Base-by-base conservation (phyloP, 495 filamentous ascomycete species). In the Tirmania nivea region DNA sequence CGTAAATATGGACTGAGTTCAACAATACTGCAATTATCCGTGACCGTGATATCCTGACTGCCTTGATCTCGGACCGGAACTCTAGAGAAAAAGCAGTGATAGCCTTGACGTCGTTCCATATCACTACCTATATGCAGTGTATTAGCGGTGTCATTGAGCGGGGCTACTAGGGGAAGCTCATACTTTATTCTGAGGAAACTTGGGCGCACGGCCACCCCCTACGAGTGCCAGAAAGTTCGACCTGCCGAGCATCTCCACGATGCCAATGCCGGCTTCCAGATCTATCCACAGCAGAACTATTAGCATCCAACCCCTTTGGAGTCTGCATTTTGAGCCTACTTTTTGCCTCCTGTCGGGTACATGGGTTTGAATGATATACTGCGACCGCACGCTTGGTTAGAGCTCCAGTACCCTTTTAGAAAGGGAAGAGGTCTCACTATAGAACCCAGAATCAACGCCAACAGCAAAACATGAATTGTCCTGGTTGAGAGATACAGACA, bases 191-290 rank as follows among this genome's bases (percentile, higher is more conserved):
- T 79, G 77, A 0, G 86, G 79, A 60, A 85, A 90, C 59, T 89
- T 89, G 47, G 88, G 86, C 55, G 80, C 77, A 58, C 74, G 81
- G 39, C 90, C 89, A 53, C 90, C 90, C 53, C 89, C 87, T 31
- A 94, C 85, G 31, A 94, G 77, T 19, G 84, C 90, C 20, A 96
- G 71, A 64, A 83, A 93, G 67, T 88, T 90, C 50, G 83, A 80
- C 59, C 82, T 80, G 53, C 84, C 84, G 53, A 94, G 79, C 85
- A 94, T 92, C 65, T 84, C 79, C 12, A 78, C 87, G 35, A 83
- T 67, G 17, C 83, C 85, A 45, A 96, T 78, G 16, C 88, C 87
- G 31, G 80, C 84, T 63, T 84, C 83, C 69, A 93, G 83, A 59
- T 86, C 88, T 92, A 53, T 6, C 2, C 25, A 31, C 25, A 31